phyloP scores from a whole-genome alignment of 1,284 basidiomycete genomes.

The Spongispora temasekensis region DNA sequence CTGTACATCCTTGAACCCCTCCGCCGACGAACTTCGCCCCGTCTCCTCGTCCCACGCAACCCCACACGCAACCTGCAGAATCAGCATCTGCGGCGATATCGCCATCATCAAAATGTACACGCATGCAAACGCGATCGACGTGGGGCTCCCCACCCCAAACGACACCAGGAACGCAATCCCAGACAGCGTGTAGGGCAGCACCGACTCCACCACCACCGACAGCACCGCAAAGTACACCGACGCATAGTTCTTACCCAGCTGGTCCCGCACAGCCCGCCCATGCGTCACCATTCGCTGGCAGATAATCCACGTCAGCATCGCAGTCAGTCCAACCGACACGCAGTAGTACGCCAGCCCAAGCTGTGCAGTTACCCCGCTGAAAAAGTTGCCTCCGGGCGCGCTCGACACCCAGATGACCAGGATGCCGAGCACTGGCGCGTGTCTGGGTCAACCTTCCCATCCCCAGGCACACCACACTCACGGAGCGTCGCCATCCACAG shows the following conservation, averaged over 20 bases:
- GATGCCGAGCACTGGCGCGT: constrained; percentile 22
- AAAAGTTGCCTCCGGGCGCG: constrained; percentile 24
- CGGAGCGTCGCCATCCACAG: constrained; percentile 29
- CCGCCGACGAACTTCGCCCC: no score
- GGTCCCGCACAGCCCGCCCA: constrained; percentile 11
- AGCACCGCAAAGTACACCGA: constrained; percentile 21
- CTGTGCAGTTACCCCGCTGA: constrained; percentile 13
- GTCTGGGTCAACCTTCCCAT: neutral
- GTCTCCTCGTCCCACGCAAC: constrained; percentile 19
- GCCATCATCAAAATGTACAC: constrained; percentile 29
- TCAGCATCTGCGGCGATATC: constrained; percentile 33
- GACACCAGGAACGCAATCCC: constrained; percentile 31
- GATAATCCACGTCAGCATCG: constrained; percentile 23
- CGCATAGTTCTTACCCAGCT: constrained; percentile 24
- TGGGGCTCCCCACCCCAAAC: constrained; percentile 16
- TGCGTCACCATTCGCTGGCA: constrained; percentile 25
- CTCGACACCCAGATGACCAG: constrained; percentile 18
- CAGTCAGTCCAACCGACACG: constrained; percentile 24
- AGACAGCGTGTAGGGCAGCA: constrained; percentile 29
- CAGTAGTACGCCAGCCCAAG: constrained; percentile 29
- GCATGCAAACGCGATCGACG: constrained; percentile 17
- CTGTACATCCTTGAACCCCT: no score
- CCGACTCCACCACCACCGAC: constrained; percentile 27
- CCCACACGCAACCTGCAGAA: constrained; percentile 25
- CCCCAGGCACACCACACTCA: constrained; percentile 6